Base-by-base conservation (phyloP, 306 rosid species). In the Lathyrus tuberosus region DNA sequence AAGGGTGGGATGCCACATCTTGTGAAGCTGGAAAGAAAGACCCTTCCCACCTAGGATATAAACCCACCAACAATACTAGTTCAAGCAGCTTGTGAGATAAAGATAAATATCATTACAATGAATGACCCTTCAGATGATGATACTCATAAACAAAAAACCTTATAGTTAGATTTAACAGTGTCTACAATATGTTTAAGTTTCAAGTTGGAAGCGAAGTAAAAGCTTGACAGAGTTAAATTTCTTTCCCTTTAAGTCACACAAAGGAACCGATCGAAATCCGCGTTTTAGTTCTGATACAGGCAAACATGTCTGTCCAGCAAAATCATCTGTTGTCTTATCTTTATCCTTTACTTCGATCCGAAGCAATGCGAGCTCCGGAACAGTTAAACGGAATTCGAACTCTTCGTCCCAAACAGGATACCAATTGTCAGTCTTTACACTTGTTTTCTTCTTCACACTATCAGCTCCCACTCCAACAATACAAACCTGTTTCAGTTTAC, bases 281-380 rank as follows among this genome's bases (percentile, higher is more conserved):
- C 54, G 65, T 59, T 78, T 79, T 5, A 93, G 80, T 73, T 93
- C 98, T 16, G 90, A 82, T 48, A 93, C 79, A 0, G 97, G 97
- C 77, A 93, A 54, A 80, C 96, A 93, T 30, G 86, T 85, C 65
- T 90, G 98, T 49, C 98, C 98, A 0, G 91, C 97, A 73, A 86
- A 93, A 60, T 90, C 96, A 64, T 93, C 91, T 52, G 79, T 81
- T 60, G 83, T 88, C 62, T 83, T 26, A 49, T 93, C 90, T 64
- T 79, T 81, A 69, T 93, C 98, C 22, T 76, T 79, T 6, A 90
- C 98, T 78, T 75, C 89, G 5, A 93, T 77, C 61, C 86, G 72
- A 3, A 93, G 87, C 84, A 93, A 67, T 9, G 89, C 98, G 9
- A 93, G 86, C 79, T 93, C 94, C 0, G 98, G 98, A 59, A 90